Base-by-base conservation (phyloP, 192 early-diverging fungal species). In the Chytriomyces sp. region DNA sequence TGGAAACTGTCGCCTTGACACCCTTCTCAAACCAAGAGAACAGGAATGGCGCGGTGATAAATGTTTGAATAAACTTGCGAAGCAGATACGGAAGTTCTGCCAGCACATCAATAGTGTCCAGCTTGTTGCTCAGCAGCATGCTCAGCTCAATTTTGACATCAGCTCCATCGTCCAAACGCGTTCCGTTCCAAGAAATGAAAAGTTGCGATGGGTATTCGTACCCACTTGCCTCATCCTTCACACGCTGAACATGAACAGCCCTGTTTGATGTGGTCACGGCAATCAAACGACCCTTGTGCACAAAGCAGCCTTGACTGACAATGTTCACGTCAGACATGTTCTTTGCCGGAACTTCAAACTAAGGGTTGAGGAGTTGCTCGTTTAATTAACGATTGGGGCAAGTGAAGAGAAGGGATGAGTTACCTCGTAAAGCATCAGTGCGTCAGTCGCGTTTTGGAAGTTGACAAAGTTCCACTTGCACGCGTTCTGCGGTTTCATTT, bases 31-130 rank as follows among this genome's bases (percentile, higher is more conserved):
- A 91, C 91, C 95, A 96, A 83, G 96, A 94, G 82, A 95, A 98
- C 35, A 95, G 88, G 74, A 91, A 97, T 45, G 96, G 96, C 74
- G 93, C 93, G 26, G 94, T 95, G 45, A 98, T 91, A 74, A 96
- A 90, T 0, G 95, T 91, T 82, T 96, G 93, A 53, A 98, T 93
- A 60, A 96, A 80, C 72, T 94, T 95, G 60, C 93, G 88, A 13
- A 98, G 59, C 45, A 97, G 81, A 81, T 89, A 98, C 16, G 96
- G 95, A 79, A 98, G 89, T 76, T 95, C 94, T 28, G 86, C 81
- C 53, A 98, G 81, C 11, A 97, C 86, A 80, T 98, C 95, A 61
- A 98, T 92, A 68, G 93, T 94, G 72, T 94, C 93, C 62, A 92
- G 81, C 67, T 93, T 82, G 45, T 85, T 78, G 23, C 81, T 76